Conservation (phyloP, 108 stramenopile species). For the Skeletonema grethae region DNA sequence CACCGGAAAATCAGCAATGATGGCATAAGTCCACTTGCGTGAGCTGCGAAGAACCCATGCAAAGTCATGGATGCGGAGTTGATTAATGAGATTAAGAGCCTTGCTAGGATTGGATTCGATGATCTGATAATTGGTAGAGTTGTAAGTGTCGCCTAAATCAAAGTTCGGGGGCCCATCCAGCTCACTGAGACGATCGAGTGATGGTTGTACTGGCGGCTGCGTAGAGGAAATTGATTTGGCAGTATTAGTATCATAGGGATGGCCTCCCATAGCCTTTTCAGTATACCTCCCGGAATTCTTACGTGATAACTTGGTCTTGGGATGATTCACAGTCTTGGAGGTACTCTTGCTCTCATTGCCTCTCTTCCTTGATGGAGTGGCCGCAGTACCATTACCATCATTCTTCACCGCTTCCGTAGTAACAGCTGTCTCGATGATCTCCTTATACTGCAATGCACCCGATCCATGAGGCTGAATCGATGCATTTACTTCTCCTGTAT, state of each 20-base stretch:
- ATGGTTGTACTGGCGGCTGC: background rate
- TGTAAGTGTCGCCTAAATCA: background rate
- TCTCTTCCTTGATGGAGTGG: background rate
- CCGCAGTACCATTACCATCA: background rate
- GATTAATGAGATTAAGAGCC: background rate
- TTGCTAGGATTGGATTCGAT: background rate
- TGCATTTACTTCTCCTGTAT: slow-evolving; percentile 14
- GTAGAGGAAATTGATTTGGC: background rate
- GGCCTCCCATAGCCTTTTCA: background rate
- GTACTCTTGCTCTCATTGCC: background rate
- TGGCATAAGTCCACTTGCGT: slow-evolving; percentile 14
- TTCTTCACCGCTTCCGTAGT: too few relatives aligned
- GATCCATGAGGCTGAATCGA: slow-evolving; percentile 23
- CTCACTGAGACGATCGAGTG: background rate
- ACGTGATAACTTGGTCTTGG: background rate
- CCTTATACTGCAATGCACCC: slow-evolving; percentile 9
- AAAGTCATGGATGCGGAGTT: slow-evolving; percentile 12
- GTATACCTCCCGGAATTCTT: background rate
- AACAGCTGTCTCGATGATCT: background rate
- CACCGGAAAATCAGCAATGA: slow-evolving; percentile 12
- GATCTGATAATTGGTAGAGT: background rate
- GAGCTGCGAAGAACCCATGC: slow-evolving; percentile 15
- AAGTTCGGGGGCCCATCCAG: background rate
- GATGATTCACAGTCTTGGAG: background rate
- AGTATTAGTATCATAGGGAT: background rate